These are phyloP conservation scores for Fusarium tanahbumbuense DNA, from an alignment of 2,329 filamentous ascomycete species.

Conservation along the genomic window DNA sequence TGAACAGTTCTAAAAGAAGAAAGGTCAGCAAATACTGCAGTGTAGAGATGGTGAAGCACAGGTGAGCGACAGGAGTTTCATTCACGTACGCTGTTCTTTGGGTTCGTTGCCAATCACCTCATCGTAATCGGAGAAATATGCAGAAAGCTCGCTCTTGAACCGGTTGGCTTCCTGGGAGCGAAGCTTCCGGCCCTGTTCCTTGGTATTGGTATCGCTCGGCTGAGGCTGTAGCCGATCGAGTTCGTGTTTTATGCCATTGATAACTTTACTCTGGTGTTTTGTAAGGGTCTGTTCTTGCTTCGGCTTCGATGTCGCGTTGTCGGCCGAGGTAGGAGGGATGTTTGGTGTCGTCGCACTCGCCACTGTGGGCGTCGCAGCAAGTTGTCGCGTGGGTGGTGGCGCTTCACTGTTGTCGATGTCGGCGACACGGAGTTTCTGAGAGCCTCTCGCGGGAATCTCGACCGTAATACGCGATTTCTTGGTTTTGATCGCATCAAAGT, in stretches of 20 bases:
- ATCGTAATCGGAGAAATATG: conserved; percentile 94
- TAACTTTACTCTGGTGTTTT: conserved; percentile 68
- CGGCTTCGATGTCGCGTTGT: conserved; percentile 26
- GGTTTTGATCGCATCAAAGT: conserved; percentile 57
- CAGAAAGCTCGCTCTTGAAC: conserved; percentile 90
- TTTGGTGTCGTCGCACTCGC: conserved; percentile 32
- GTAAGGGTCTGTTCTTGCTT: conserved; percentile 52
- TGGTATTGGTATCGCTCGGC: conserved; percentile 57
- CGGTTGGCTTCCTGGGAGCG: conserved; percentile 86
- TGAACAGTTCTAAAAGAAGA: conserved; percentile 72
- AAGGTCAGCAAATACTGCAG: conserved; percentile 23
- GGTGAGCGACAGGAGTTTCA: conserved; percentile 35
- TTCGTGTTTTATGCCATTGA: conserved; percentile 72
- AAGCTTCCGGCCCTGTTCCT: conserved; percentile 78
- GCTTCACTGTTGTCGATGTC: conserved; percentile 44
- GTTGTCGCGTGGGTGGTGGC: conserved; percentile 44
- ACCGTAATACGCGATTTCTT: conserved; percentile 66
- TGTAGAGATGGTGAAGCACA: background rate
- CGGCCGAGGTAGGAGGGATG: conserved; percentile 29
- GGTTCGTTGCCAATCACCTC: conserved; percentile 89
- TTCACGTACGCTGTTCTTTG: conserved; percentile 76
- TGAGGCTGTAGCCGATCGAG: conserved; percentile 66
- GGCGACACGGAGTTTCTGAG: conserved; percentile 39
- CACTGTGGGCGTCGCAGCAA: conserved; percentile 39
- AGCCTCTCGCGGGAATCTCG: conserved; percentile 59